These are phyloP conservation scores for Pythium dissimile DNA, from an alignment of 352 stramenopile species.

Conservation along the genomic window DNA sequence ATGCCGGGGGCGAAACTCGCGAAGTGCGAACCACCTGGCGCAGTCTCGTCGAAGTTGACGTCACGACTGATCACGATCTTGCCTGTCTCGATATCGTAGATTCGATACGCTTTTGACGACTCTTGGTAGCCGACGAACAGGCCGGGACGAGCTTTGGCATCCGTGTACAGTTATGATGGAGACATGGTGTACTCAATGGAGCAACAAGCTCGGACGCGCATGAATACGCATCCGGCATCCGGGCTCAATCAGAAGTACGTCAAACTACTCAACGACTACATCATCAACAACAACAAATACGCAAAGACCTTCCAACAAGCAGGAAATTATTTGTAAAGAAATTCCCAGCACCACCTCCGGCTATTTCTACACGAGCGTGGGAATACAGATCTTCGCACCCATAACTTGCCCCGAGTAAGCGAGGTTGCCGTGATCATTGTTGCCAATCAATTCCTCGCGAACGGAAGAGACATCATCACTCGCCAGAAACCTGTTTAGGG, in stretches of 20 bases:
- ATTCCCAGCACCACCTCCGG: neutral
- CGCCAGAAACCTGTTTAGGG: neutral
- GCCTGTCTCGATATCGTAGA: no score
- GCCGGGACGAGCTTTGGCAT: no score
- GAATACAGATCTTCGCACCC: neutral
- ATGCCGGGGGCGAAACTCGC: no score
- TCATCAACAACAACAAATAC: neutral
- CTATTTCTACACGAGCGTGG: neutral
- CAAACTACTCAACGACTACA: neutral
- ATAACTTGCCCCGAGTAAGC: neutral
- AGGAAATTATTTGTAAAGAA: neutral
- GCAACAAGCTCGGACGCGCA: neutral
- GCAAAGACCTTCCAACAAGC: neutral
- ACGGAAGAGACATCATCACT: neutral
- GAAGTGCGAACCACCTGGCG: no score
- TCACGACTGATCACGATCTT: no score
- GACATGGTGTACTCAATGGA: neutral
- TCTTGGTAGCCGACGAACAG: no score
- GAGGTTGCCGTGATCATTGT: neutral
- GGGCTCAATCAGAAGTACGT: neutral
- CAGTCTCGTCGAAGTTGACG: no score
- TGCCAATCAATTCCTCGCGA: neutral
- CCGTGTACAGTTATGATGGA: slow-evolving; percentile 1
- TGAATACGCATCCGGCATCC: neutral
- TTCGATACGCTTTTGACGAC: no score